Percentiles rank a stretch among this genome's conserved stretches.
Evolutionary conservation across 106 monocot genomes (phyloP).

Genomic region (Agapanthus africanus): DNA sequence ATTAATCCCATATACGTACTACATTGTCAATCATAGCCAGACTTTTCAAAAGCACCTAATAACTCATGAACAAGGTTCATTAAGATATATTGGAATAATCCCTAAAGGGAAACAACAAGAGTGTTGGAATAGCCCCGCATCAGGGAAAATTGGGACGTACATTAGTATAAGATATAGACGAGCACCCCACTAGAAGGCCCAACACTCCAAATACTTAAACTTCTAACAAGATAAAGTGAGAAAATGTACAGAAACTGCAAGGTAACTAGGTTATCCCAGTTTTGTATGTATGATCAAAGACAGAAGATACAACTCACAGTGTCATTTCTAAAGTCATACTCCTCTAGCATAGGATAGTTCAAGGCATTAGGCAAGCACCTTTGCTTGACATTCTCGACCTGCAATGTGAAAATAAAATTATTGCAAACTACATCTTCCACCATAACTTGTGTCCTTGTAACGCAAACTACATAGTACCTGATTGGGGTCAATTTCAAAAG

Average conservation of each 20-base stretch:
- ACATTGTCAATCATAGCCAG: neutral
- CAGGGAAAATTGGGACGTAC: too few species aligned
- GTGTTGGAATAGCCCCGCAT: too few species aligned
- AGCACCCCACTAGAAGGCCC: too few species aligned
- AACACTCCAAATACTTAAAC: too few species aligned
- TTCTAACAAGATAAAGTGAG: neutral
- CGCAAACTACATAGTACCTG: slow-evolving; percentile 34
- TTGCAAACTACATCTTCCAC: slow-evolving; percentile 18
- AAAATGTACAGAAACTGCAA: neutral
- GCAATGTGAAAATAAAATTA: slow-evolving; percentile 13
- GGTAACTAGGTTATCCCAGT: neutral
- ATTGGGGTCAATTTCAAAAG: slow-evolving; percentile 90
- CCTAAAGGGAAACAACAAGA: too few species aligned
- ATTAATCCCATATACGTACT: too few species aligned
- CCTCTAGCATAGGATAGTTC: slow-evolving; percentile 98
- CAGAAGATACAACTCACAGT: slow-evolving; percentile 39
- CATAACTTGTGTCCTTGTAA: neutral
- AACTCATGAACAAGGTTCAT: neutral
- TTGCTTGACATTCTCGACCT: slow-evolving; percentile 99
- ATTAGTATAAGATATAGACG: too few species aligned
- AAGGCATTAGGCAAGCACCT: slow-evolving; percentile 97
- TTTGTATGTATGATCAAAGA: neutral
- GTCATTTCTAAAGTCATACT: slow-evolving; percentile 98
- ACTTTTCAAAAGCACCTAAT: neutral
- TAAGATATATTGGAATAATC: too few species aligned